Evolutionary conservation across 805 yeast genomes (phyloP).

Genomic region (Monosporozyma siamensis): DNA sequence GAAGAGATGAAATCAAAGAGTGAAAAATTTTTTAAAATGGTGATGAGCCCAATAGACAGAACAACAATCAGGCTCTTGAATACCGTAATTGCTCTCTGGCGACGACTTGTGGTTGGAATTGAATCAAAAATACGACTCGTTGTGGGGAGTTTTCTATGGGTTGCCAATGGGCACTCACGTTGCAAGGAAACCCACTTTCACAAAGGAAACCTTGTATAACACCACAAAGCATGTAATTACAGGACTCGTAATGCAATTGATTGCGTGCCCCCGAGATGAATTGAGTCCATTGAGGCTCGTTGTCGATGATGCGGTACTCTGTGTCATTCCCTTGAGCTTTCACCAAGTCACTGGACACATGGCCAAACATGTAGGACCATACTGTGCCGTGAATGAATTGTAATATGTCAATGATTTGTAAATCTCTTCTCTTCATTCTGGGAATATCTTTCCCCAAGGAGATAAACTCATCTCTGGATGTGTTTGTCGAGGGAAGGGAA

Average conservation of each 20-base stretch:
- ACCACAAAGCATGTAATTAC: slow-evolving; percentile 80
- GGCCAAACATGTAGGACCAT: slow-evolving; percentile 72
- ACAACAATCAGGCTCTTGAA: neutral
- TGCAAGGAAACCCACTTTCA: slow-evolving; percentile 58
- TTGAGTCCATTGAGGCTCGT: slow-evolving; percentile 55
- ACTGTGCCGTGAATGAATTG: slow-evolving; percentile 65
- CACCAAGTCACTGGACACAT: slow-evolving; percentile 66
- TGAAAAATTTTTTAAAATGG: neutral
- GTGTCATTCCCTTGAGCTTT: slow-evolving; percentile 58
- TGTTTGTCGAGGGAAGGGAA: no score
- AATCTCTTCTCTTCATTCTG: slow-evolving; percentile 41
- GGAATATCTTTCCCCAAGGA: neutral
- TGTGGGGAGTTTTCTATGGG: slow-evolving; percentile 48
- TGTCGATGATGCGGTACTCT: slow-evolving; percentile 74
- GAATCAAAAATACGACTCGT: slow-evolving; percentile 66
- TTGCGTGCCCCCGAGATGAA: slow-evolving; percentile 57
- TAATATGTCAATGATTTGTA: slow-evolving; percentile 54
- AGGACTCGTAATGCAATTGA: slow-evolving; percentile 31
- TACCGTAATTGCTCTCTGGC: slow-evolving; percentile 44
- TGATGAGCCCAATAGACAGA: neutral
- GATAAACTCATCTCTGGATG: no score
- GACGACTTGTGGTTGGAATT: slow-evolving; percentile 52
- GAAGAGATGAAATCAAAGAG: no score
- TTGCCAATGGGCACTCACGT: slow-evolving; percentile 71
- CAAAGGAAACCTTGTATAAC: slow-evolving; percentile 77